Percentiles rank a stretch among this genome's conserved stretches.
phyloP scores from a whole-genome alignment of 805 yeast species.

The Saturnispora hagleri region DNA sequence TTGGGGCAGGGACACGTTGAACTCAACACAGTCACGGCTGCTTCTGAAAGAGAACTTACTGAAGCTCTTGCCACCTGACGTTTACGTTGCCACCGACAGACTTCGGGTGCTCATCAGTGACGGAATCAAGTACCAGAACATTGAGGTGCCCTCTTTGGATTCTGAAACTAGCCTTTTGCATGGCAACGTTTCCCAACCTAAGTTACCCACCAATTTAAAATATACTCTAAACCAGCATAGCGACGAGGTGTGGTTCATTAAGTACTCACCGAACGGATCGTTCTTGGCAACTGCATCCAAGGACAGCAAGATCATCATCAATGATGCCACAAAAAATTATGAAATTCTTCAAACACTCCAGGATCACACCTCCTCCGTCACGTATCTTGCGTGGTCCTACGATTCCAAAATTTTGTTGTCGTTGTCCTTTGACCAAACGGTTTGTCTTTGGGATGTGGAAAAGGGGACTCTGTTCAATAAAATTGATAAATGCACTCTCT shows the following conservation, averaged over 20 bases:
- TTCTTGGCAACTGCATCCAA: constrained; percentile 70
- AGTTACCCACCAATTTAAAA: constrained; percentile 37
- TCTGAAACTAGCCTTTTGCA: constrained; percentile 13
- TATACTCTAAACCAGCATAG: constrained; percentile 43
- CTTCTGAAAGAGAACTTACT: constrained; percentile 35
- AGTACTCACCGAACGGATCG: constrained; percentile 70
- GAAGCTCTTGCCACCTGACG: constrained; percentile 38
- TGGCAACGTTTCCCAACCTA: background rate
- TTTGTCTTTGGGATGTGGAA: constrained; percentile 35
- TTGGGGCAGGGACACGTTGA: constrained; percentile 1
- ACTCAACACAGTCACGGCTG: constrained; percentile 27
- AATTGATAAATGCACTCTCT: constrained; percentile 4
- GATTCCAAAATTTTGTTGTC: constrained; percentile 59
- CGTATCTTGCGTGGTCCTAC: constrained; percentile 69
- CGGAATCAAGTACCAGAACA: constrained; percentile 39
- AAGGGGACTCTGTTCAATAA: background rate
- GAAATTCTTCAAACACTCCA: constrained; percentile 29
- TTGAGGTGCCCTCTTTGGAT: constrained; percentile 17
- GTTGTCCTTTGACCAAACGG: constrained; percentile 62
- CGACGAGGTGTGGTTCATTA: constrained; percentile 78
- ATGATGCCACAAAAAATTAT: constrained; percentile 48
- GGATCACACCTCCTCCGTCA: constrained; percentile 45
- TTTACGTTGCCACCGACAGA: constrained; percentile 39
- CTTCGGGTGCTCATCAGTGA: constrained; percentile 42
- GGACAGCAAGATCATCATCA: constrained; percentile 55